phyloP scores from a whole-genome alignment of 495 filamentous ascomycete species.

The Daldinia grandis region DNA sequence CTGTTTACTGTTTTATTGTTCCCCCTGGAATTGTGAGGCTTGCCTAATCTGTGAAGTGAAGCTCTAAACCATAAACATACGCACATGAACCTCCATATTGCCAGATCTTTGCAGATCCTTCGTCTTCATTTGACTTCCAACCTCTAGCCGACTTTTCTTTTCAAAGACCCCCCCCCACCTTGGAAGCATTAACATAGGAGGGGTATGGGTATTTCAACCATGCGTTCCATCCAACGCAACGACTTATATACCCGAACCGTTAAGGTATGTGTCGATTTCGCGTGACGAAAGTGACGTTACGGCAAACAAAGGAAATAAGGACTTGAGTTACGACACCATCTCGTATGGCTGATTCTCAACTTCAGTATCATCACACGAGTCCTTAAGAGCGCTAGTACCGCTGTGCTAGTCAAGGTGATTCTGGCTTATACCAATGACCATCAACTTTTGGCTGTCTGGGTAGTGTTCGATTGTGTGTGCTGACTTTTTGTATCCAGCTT shows the following conservation, averaged over 20 bases:
- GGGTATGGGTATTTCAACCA: slow-evolving; percentile 15
- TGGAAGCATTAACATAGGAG: background rate
- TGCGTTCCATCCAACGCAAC: slow-evolving; percentile 1
- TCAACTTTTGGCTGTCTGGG: background rate
- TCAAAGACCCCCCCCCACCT: background rate
- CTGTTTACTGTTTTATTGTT: background rate
- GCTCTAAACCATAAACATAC: background rate
- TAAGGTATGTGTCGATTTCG: background rate
- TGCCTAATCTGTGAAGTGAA: background rate
- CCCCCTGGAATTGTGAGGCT: background rate
- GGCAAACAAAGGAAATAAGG: background rate
- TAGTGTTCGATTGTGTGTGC: background rate
- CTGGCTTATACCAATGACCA: background rate
- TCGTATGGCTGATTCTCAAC: background rate
- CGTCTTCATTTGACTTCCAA: background rate
- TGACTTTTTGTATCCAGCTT: slow-evolving; percentile 18
- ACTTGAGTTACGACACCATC: background rate
- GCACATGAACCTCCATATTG: slow-evolving; percentile 4
- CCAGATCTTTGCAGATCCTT: background rate
- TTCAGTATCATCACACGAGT: background rate
- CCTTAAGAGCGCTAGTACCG: background rate
- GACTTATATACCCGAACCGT: background rate
- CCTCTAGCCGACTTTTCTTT: background rate
- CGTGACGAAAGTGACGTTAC: background rate
- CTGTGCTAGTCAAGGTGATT: too few relatives aligned